These are phyloP conservation scores for Tranzscheliella williamsii DNA, from an alignment of 1,284 basidiomycete genomes.

Conservation along the genomic window DNA sequence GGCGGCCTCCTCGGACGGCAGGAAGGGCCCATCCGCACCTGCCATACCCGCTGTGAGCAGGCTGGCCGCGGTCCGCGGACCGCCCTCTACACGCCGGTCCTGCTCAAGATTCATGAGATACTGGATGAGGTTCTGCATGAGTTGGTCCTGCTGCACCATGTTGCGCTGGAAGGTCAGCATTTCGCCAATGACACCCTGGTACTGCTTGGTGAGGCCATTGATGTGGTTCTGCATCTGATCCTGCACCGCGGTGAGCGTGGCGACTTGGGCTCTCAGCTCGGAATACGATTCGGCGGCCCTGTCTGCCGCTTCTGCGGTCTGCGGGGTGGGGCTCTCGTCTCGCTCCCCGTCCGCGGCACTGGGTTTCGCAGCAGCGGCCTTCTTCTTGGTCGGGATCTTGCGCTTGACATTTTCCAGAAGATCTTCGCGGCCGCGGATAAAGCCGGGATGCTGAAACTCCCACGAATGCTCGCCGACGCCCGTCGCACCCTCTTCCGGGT, in stretches of 20 bases:
- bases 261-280: conserved; percentile 47
- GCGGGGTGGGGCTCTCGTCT: conserved; percentile 34
- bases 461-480: conserved; percentile 77
- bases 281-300: conserved; percentile 38
- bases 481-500: conserved; percentile 75
- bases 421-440: conserved; percentile 71
- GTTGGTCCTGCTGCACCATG: conserved; percentile 80
- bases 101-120: conserved; percentile 70
- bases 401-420: conserved; percentile 78
- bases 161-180: conserved; percentile 81
- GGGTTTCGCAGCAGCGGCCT: conserved; percentile 8
- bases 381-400: conserved; percentile 64
- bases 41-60: conserved; percentile 4
- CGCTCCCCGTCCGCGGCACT: conserved; percentile 55
- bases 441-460: conserved; percentile 95
- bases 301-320: conserved; percentile 17
- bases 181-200: conserved; percentile 76
- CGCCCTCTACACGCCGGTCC: conserved; percentile 7
- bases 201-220: conserved; percentile 72
- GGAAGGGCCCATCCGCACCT: conserved; percentile 62
- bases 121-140: conserved; percentile 80
- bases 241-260: conserved; percentile 43
- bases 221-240: conserved; percentile 62
- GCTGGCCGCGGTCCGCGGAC: neutral
- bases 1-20: conserved; percentile 69